Evolutionary conservation across 805 yeast genomes (phyloP).

Genomic region (Kodamaea hsintzibuensis): DNA sequence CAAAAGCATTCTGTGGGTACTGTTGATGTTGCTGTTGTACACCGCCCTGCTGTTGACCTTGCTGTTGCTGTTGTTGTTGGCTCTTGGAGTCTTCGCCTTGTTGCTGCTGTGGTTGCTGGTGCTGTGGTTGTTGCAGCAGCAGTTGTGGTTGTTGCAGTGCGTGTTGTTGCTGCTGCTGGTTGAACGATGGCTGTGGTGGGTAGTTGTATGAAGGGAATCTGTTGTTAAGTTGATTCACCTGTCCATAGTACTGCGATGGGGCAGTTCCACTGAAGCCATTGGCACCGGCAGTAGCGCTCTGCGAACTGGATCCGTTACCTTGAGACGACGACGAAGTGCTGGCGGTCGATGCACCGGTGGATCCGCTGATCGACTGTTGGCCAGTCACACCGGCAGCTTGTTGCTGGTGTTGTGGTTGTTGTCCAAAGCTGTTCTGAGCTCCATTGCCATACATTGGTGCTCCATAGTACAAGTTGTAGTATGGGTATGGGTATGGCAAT

Average conservation of each 20-base stretch:
- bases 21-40: conserved; percentile 16
- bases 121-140: conserved; percentile 8
- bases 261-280: conserved; percentile 15
- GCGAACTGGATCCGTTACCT: conserved; percentile 4
- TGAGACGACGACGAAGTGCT: conserved; percentile 6
- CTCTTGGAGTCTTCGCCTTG: conserved; percentile 16
- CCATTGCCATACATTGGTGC: conserved; percentile 42
- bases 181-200: conserved; percentile 29
- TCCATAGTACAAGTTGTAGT: conserved; percentile 43
- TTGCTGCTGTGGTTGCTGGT: background rate
- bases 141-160: conserved; percentile 12
- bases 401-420: conserved; percentile 9
- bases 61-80: conserved; percentile 24
- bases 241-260: conserved; percentile 30
- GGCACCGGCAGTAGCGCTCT: conserved; percentile 7
- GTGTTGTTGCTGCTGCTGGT: conserved; percentile 20
- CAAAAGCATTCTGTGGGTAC: conserved; percentile 26
- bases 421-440: conserved; percentile 12
- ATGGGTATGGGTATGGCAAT: conserved; percentile 42
- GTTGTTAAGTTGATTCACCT: conserved; percentile 28
- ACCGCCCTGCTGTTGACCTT: conserved; percentile 12
- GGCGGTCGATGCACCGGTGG: conserved; percentile 8
- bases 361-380: conserved; percentile 8
- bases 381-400: conserved; percentile 1
- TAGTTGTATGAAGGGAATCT: conserved; percentile 33